These are phyloP conservation scores for Aquilaria sinensis DNA, from an alignment of 345 rosid genomes.

Conservation along the genomic window DNA sequence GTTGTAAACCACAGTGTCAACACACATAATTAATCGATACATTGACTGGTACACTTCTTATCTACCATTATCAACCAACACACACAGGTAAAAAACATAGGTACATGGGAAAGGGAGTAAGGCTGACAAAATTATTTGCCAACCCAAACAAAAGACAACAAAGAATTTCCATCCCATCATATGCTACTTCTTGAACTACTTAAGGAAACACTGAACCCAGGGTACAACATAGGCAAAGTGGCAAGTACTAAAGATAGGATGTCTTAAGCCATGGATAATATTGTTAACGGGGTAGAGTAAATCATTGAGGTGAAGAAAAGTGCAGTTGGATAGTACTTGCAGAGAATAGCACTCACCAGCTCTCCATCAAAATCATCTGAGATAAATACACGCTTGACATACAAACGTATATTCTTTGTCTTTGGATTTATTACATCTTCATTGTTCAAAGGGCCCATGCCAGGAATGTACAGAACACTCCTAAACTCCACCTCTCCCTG, in stretches of 20 bases:
- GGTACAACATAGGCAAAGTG: no score
- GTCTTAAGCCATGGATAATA: no score
- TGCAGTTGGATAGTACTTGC: neutral
- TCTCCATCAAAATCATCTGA: conserved; percentile 99
- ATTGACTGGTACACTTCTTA: neutral
- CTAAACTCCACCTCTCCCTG: conserved; percentile 99
- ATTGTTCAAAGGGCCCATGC: conserved; percentile 95
- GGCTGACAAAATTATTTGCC: no score
- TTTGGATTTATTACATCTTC: conserved; percentile 86
- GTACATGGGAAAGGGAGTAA: no score
- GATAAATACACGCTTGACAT: conserved; percentile 96
- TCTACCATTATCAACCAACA: neutral
- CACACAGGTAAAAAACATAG: neutral
- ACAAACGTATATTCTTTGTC: conserved; percentile 80
- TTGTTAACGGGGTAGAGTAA: neutral
- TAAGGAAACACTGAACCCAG: no score
- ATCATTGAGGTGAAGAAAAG: neutral
- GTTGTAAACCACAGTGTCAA: neutral
- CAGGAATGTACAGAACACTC: conserved; percentile 88
- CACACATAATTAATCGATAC: neutral
- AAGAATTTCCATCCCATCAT: no score
- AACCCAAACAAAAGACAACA: no score
- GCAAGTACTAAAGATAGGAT: no score
- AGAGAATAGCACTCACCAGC: conserved; percentile 48
- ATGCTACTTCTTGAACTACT: no score